A percentile compares a stretch with the other conserved stretches of the same genome.
Evolutionary conservation across 78 protist species (phyloP).

Genomic region (Neovahlkampfia damariscottae): DNA sequence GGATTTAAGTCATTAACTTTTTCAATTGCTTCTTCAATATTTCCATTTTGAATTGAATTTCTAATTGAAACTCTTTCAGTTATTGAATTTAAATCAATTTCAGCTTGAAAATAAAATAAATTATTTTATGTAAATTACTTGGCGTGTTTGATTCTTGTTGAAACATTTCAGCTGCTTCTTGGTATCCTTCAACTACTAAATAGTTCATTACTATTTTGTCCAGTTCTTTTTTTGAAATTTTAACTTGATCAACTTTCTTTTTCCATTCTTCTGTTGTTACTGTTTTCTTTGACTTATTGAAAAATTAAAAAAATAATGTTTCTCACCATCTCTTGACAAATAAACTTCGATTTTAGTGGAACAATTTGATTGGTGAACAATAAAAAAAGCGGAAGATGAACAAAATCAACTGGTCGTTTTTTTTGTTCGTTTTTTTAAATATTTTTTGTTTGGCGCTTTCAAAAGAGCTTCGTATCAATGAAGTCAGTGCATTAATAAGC

Average conservation of each 20-base stretch:
- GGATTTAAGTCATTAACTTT: conserved; percentile 71
- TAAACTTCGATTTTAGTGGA: too few species aligned
- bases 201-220: conserved; percentile 71
- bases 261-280: conserved; percentile 4
- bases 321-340: too few species aligned
- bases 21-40: conserved; percentile 59
- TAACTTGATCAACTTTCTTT: background rate
- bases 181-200: conserved; percentile 72
- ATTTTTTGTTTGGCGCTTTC: too few species aligned
- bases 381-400: too few species aligned
- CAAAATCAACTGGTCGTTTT: too few species aligned
- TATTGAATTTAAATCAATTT: conserved; percentile 40
- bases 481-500: too few species aligned
- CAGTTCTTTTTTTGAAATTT: conserved; percentile 23
- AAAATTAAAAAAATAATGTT: too few species aligned
- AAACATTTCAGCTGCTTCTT: conserved; percentile 66
- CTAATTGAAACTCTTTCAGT: conserved; percentile 47
- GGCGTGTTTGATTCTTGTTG: conserved; percentile 50
- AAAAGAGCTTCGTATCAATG: too few species aligned
- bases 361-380: too few species aligned
- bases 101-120: background rate
- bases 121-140: conserved; percentile 10
- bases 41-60: conserved; percentile 52
- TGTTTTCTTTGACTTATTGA: conserved; percentile 1
- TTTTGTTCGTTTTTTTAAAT: too few species aligned